Conservation (phyloP, 306 rosid genomes). For the Ochetophila trinervis region DNA sequence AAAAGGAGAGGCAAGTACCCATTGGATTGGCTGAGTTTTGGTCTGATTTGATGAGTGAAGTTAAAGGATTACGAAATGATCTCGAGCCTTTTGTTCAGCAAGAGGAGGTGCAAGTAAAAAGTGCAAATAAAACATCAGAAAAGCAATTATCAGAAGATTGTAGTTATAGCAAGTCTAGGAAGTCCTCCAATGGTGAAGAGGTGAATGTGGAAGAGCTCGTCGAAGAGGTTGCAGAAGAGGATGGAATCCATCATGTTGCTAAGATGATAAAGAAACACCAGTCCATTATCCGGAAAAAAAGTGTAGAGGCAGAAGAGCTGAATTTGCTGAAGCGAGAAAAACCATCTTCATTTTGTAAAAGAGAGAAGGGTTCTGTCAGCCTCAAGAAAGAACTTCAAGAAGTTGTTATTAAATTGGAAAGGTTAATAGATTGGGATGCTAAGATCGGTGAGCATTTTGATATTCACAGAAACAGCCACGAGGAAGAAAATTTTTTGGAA, state of each 20-base stretch:
- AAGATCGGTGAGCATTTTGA: constrained; percentile 22
- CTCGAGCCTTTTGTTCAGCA: constrained; percentile 33
- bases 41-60: constrained; percentile 57
- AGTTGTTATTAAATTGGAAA: constrained; percentile 42
- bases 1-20: constrained; percentile 32
- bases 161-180: constrained; percentile 9
- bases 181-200: constrained; percentile 25
- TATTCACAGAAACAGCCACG: constrained; percentile 2
- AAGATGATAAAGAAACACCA: constrained; percentile 72
- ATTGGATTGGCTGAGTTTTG: constrained; percentile 37
- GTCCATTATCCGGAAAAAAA: constrained; percentile 52
- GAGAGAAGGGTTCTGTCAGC: constrained; percentile 31
- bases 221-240: constrained; percentile 34
- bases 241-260: constrained; percentile 42
- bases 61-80: constrained; percentile 38
- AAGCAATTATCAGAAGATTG: constrained; percentile 28
- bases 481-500: constrained; percentile 16
- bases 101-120: constrained; percentile 23
- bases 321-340: constrained; percentile 40
- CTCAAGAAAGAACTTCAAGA: constrained; percentile 40
- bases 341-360: constrained; percentile 23
- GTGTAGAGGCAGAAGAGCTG: constrained; percentile 50
- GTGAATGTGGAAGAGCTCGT: constrained; percentile 3
- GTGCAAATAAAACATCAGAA: not conserved
- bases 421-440: constrained; percentile 35